These are phyloP conservation scores for Salvia hispanica DNA, from an alignment of 257 asterid genomes.

Conservation along the genomic window DNA sequence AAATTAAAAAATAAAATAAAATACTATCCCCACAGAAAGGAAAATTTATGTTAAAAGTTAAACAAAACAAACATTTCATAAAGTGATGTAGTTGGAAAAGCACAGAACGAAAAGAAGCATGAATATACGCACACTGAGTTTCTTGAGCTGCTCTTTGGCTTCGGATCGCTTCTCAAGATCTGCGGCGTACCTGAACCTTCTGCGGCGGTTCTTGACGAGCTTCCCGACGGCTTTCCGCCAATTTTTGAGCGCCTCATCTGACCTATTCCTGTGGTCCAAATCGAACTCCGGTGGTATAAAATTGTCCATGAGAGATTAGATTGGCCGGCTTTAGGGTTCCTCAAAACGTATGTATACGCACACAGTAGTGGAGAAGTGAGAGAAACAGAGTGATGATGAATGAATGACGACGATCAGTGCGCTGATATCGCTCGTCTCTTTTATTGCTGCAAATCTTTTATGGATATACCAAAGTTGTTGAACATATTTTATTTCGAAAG, in stretches of 20 bases:
- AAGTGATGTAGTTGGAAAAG: background rate
- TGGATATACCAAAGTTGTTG: no score
- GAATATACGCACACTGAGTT: slow-evolving; percentile 57
- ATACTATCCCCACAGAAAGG: background rate
- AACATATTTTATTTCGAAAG: no score
- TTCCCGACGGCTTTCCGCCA: slow-evolving; percentile 78
- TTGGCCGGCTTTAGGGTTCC: background rate
- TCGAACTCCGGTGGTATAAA: slow-evolving; percentile 61
- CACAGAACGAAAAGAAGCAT: no score
- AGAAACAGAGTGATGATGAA: background rate
- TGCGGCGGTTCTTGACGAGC: slow-evolving; percentile 67
- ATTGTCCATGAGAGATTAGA: slow-evolving; percentile 39
- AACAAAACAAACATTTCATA: slow-evolving; percentile 3
- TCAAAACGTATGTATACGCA: slow-evolving; percentile 1
- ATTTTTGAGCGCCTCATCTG: slow-evolving; percentile 58
- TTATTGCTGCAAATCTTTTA: background rate
- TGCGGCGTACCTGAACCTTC: slow-evolving; percentile 78
- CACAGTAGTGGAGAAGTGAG: background rate
- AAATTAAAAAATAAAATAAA: background rate
- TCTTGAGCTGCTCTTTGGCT: slow-evolving; percentile 60
- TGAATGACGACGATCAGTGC: background rate
- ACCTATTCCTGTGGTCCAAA: slow-evolving; percentile 51
- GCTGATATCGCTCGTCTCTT: background rate
- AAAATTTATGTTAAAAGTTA: background rate
- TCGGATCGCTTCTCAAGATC: slow-evolving; percentile 69